A percentile compares a stretch with the other conserved stretches of the same genome.
Evolutionary conservation across 2,329 filamentous ascomycete species (phyloP).

Genomic region (Camptophora hylomeconis): DNA sequence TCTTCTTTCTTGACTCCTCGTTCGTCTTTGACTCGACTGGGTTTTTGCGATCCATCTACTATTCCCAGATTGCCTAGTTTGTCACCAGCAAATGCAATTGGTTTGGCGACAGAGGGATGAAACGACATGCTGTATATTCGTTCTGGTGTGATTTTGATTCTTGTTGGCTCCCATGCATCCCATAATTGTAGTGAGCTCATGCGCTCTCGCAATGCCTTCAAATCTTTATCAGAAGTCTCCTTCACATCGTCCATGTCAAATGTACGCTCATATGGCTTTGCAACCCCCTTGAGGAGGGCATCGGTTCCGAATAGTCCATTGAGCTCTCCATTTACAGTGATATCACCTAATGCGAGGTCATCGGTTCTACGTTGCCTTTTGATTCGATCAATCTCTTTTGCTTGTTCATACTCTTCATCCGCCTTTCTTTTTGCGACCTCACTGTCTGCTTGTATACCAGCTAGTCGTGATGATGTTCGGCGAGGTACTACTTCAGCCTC

Average conservation of each 20-base stretch:
- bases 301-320: constrained; percentile 51
- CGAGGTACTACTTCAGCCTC: constrained; percentile 42
- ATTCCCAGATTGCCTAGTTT: constrained; percentile 85
- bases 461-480: constrained; percentile 48
- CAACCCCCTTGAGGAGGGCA: constrained; percentile 49
- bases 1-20: constrained; percentile 28
- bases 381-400: constrained; percentile 43
- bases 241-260: constrained; percentile 76
- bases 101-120: constrained; percentile 75
- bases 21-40: constrained; percentile 35
- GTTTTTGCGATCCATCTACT: constrained; percentile 71
- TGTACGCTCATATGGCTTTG: constrained; percentile 69
- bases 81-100: constrained; percentile 83
- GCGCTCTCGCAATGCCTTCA: constrained; percentile 59
- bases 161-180: constrained; percentile 68
- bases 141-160: constrained; percentile 88
- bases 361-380: constrained; percentile 54
- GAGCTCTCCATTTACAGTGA: constrained; percentile 65
- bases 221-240: constrained; percentile 61
- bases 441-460: constrained; percentile 51
- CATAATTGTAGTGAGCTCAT: constrained; percentile 71
- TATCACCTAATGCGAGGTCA: constrained; percentile 60
- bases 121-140: constrained; percentile 77
- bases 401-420: constrained; percentile 47
- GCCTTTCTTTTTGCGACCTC: constrained; percentile 57